Base-by-base conservation (phyloP, 1,284 basidiomycete species). In the Boletus sp. region DNA sequence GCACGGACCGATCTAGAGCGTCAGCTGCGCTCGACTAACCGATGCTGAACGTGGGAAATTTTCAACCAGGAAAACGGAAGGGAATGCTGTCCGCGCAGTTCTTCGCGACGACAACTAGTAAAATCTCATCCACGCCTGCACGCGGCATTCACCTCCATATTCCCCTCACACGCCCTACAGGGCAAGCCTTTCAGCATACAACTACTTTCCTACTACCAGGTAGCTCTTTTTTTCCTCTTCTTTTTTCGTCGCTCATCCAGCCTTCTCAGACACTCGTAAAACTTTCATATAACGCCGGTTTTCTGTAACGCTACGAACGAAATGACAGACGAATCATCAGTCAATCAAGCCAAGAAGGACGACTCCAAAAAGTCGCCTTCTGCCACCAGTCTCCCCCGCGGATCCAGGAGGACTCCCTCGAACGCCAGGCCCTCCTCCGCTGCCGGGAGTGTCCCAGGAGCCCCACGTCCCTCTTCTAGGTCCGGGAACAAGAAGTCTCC, bases 161-260 rank as follows among this genome's bases (percentile, higher is more conserved):
- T 78, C 74, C 77, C 79, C 86, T 81, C 89, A 92, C 89, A 86
- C 80, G 90, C 90, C 89, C 90, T 80, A 82, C 89, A 90, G 89
- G 90, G 90, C 90, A 92, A 87, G 83, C 82, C 87, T 76, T 82
- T 79, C 80, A 82, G 79, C 69, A 69, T 68, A 75, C 58, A 63
- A 44, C 60, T 78, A 77, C 75, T 77, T 77, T 77, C 74, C 70
- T 79, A 80, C 82, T 80, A 74, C 73, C 78, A 82, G 79, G 84
- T 87, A 61, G 59, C 75, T 65, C 40, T 35, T 60, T 50, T 61
- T 46, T 35, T 62, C 46, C 55, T 25, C 23, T 17, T 25, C 27
- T 27, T 23, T 54, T 38, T 53, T 31, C 55, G 31, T 35, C 53
- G 53, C 57, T 43, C 59, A 70, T 60, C 44, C 54, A 51, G 30